Evolutionary conservation across 495 filamentous ascomycete species (phyloP).

Genomic region (Evernia prunastri): DNA sequence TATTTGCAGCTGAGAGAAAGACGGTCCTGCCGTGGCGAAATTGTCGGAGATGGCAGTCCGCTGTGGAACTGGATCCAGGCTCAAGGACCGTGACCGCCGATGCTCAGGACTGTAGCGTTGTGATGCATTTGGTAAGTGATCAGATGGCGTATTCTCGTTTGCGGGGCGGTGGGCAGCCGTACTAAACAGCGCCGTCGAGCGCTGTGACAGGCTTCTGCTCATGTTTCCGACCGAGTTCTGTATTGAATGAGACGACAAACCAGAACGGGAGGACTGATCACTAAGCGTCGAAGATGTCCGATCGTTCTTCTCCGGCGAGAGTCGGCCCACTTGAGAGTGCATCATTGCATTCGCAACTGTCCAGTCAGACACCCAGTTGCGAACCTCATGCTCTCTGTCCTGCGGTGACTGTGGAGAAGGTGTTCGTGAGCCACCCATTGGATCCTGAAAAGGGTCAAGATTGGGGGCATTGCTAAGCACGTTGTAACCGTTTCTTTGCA

Average conservation of each 20-base stretch:
- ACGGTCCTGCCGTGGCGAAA: conserved; percentile 61
- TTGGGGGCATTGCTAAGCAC: conserved; percentile 18
- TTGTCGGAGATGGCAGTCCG: conserved; percentile 48
- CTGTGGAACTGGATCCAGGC: conserved; percentile 24
- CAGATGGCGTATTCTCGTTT: conserved; percentile 20
- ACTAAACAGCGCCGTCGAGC: conserved; percentile 28
- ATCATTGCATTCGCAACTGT: conserved; percentile 44
- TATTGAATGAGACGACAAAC: conserved; percentile 29
- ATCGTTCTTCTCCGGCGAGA: conserved; percentile 46
- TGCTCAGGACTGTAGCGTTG: conserved; percentile 16
- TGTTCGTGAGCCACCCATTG: conserved; percentile 18
- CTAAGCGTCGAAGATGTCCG: conserved; percentile 54
- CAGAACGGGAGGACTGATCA: conserved; percentile 38
- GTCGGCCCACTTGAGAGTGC: conserved; percentile 31
- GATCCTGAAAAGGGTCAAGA: conserved; percentile 23
- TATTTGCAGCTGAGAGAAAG: conserved; percentile 53
- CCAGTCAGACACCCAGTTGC: conserved; percentile 56
- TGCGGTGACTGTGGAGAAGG: conserved; percentile 27
- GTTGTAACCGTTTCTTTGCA: conserved; percentile 22
- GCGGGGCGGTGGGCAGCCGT: conserved; percentile 21
- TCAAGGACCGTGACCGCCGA: conserved; percentile 19
- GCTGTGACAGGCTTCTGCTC: conserved; percentile 33
- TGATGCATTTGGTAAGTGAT: conserved; percentile 24
- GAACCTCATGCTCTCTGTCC: conserved; percentile 45
- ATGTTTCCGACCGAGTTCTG: conserved; percentile 28